A percentile compares a stretch with the other conserved stretches of the same genome.
Conservation (phyloP, 805 yeast species). For the Yamadazyma insecticola region DNA sequence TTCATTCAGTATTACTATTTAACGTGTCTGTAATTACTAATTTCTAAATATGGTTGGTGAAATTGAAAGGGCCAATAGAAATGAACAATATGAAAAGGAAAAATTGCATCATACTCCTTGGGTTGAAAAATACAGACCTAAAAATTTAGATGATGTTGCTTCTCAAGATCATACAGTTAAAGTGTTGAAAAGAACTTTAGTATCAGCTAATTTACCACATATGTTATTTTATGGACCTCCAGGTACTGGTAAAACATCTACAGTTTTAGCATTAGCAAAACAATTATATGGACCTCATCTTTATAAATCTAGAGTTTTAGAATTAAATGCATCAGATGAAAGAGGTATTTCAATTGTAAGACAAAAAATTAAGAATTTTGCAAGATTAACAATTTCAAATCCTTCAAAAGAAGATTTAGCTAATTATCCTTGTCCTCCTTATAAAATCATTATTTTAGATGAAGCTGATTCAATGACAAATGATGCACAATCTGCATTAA, state of each 20-base stretch:
- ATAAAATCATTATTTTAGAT: constrained; percentile 85
- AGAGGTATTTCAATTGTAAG: constrained; percentile 86
- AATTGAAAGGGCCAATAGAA: constrained; percentile 3
- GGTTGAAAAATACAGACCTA: constrained; percentile 95
- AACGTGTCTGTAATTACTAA: no score
- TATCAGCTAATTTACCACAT: constrained; percentile 83
- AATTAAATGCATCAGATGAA: constrained; percentile 86
- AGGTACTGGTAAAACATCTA: constrained; percentile 90
- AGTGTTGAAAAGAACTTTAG: constrained; percentile 73
- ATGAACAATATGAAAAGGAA: constrained; percentile 32
- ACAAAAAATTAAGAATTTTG: constrained; percentile 81
- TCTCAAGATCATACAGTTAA: constrained; percentile 89
- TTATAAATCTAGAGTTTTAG: constrained; percentile 67
- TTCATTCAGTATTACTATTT: no score
- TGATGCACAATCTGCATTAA: constrained; percentile 91
- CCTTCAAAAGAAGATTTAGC: constrained; percentile 65
- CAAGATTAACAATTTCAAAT: constrained; percentile 77
- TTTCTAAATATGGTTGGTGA: constrained; percentile 1
- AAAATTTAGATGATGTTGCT: constrained; percentile 76
- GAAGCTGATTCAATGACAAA: constrained; percentile 98
- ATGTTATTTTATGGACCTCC: constrained; percentile 93
- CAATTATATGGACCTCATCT: constrained; percentile 71
- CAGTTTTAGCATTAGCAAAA: constrained; percentile 76
- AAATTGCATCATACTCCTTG: constrained; percentile 64
- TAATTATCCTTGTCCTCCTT: constrained; percentile 94